Base-by-base conservation (phyloP, 768 basidiomycete species). In the Clavulina sp. region DNA sequence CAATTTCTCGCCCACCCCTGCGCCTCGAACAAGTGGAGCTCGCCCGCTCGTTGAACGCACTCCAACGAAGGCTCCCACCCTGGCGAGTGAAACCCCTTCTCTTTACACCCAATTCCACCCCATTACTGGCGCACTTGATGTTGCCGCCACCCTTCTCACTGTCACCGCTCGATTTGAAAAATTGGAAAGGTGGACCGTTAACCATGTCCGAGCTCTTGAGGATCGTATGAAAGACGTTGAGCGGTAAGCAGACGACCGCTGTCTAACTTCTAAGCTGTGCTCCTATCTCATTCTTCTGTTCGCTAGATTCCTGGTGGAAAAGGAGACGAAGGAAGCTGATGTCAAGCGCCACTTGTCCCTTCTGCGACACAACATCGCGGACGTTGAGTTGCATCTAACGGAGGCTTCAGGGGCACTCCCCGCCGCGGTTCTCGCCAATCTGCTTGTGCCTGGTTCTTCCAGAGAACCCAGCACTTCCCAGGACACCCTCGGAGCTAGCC, bases 161-260 rank as follows among this genome's bases (percentile, higher is more conserved):
- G 76, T 89, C 40, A 82, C 84, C 9, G 76, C 74, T 52, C 77
- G 86, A 21, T 88, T 89, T 53, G 86, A 89, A 63, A 89, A 89
- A 62, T 72, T 89, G 9, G 86, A 89, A 61, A 81, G 81, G 56
- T 89, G 86, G 86, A 81, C 85, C 0, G 84, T 89, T 2, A 78
- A 83, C 4, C 86, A 89, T 58, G 84, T 87, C 2, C 78, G 86
- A 50, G 86, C 86, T 1, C 66, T 89, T n/a, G 86, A 89, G 57
- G 86, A 88, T 19, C 75, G 86, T 30, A 89, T 89, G 85, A 77
- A 79, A 54, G 86, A 89, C 52, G 86, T 89, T n/a, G 86, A 89
- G 61, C 72, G 78, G 41, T 89, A 84, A 4, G 57, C 52, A n/a
- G n/a, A n/a, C n/a, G n/a, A n/a, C n/a, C n/a, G n/a, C n/a, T n/a